phyloP scores from a whole-genome alignment of 139 green algal species.

The Spirogloea muscicola region DNA sequence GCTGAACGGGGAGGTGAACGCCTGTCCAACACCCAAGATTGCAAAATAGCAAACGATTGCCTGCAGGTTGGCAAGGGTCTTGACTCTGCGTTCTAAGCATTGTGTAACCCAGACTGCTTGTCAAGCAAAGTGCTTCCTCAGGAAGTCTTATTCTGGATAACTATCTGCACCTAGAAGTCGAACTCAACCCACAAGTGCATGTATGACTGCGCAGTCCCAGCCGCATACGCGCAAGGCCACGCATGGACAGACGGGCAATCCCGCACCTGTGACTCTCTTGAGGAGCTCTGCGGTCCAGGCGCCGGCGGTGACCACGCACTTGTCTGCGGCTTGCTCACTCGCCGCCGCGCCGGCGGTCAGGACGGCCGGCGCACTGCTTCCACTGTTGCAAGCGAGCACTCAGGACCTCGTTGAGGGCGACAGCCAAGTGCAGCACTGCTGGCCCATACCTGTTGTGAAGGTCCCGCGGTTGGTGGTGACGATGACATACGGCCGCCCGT shows the following conservation, averaged over 20 bases:
- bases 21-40: no score
- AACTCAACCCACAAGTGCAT: no score
- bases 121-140: no score
- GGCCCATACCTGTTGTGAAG: background rate
- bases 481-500: background rate
- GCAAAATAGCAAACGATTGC: no score
- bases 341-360: background rate
- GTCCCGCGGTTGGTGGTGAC: background rate
- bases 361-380: background rate
- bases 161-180: no score
- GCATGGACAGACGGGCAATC: conserved; percentile 5
- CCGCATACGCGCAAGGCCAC: no score
- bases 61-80: no score
- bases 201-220: no score
- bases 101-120: no score
- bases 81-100: no score
- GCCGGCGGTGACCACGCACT: conserved; percentile 10
- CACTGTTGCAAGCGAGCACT: background rate
- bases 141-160: no score
- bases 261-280: background rate
- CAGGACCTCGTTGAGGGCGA: no score
- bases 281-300: conserved; percentile 10
- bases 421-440: background rate
- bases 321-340: background rate
- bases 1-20: background rate